These are phyloP conservation scores for Fusarium subglutinans DNA, from an alignment of 2,329 filamentous ascomycete genomes.

Conservation along the genomic window DNA sequence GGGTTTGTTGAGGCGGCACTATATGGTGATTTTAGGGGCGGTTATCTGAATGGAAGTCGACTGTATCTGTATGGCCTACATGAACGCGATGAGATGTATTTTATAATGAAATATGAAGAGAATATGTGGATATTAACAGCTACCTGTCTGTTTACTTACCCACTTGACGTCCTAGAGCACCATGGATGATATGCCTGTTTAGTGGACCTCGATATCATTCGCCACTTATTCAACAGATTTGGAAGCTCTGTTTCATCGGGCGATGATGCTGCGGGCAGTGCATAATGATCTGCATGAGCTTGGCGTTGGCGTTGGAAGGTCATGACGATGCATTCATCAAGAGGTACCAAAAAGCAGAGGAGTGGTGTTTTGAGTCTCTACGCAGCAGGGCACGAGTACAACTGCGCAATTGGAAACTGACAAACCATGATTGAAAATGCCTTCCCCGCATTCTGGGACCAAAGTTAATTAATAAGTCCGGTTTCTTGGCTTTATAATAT, in stretches of 20 bases:
- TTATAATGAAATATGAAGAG: not conserved
- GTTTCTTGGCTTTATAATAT: conserved; percentile 10
- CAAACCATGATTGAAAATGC: not conserved
- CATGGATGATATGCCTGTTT: conserved; percentile 11
- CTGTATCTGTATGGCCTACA: not conserved
- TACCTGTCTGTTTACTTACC: not conserved
- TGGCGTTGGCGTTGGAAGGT: conserved; percentile 2
- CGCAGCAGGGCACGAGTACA: no score
- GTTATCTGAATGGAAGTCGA: not conserved
- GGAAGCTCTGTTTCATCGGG: not conserved
- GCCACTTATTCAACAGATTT: conserved; percentile 23
- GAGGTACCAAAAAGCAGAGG: not conserved
- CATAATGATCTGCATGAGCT: conserved; percentile 38
- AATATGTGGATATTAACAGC: not conserved
- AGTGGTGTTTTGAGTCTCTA: not conserved
- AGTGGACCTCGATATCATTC: conserved; percentile 22
- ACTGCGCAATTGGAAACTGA: not conserved
- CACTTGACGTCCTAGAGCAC: not conserved
- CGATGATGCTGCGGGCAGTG: conserved; percentile 19
- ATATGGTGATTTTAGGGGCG: not conserved
- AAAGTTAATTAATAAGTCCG: conserved; percentile 10
- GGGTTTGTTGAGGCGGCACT: conserved; percentile 14
- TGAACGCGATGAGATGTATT: not conserved
- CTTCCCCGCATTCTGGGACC: conserved; percentile 17
- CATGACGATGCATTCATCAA: not conserved